Evolutionary conservation across 805 yeast genomes (phyloP).

Genomic region (Lipomyces orientalis): DNA sequence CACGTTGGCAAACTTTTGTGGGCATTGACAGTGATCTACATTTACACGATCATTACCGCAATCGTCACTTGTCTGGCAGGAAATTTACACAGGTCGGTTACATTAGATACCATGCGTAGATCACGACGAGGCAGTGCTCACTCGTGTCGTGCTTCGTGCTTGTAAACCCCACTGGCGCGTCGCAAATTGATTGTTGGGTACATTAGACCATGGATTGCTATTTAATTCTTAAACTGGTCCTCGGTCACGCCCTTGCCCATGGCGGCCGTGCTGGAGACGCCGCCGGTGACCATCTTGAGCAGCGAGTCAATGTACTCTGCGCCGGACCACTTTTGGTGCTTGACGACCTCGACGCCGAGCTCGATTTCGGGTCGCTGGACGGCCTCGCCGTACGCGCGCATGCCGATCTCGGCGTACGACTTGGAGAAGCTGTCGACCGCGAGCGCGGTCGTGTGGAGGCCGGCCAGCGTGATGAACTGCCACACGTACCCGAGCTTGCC

Average conservation of each 20-base stretch:
- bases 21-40: too few relatives aligned
- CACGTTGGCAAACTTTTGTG: too few relatives aligned
- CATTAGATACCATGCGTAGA: too few relatives aligned
- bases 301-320: conserved; percentile 94
- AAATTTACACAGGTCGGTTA: too few relatives aligned
- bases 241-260: conserved; percentile 99
- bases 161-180: too few relatives aligned
- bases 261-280: conserved; percentile 93
- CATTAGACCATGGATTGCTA: too few relatives aligned
- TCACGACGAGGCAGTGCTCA: too few relatives aligned
- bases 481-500: conserved; percentile 91
- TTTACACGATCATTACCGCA: too few relatives aligned
- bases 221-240: conserved; percentile 74
- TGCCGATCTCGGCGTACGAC: conserved; percentile 79
- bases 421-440: conserved; percentile 85
- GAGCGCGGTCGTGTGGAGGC: conserved; percentile 93
- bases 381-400: conserved; percentile 92
- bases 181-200: too few relatives aligned
- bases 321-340: conserved; percentile 99
- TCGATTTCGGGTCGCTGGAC: conserved; percentile 89
- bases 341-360: conserved; percentile 89
- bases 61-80: too few relatives aligned
- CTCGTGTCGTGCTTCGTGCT: too few relatives aligned
- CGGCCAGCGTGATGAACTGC: conserved; percentile 98
- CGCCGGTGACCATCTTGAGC: conserved; percentile 89